Evolutionary conservation across 257 asterid genomes (phyloP), one percentile per base, ranked within the genome.

Genomic region (Fraxinus quadrangulata): DNA sequence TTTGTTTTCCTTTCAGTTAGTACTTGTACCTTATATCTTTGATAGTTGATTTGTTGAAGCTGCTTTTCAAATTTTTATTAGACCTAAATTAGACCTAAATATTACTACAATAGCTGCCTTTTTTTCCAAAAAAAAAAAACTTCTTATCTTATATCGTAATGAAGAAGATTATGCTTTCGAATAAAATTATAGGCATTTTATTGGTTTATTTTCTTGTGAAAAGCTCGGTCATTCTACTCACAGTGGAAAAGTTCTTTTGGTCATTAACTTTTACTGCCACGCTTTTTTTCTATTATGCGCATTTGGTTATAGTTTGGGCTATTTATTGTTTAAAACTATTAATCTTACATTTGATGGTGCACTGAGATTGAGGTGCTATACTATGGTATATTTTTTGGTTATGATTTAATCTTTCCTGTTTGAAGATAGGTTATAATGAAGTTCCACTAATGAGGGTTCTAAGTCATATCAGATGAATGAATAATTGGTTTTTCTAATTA

Each of bases 361-460:
- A 54, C 61, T 70, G 34, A 12, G 61, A 75, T 37, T 51, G 59
- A 4, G 71, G 9, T 56, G 71, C 59, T 54, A 16, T 12, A 51
- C 16, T 34, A 14, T 77, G 26, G 40, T 70, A 70, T 59, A 3
- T 42, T 66, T 40, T 28, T 12, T 76, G 75, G 24, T 69, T 34
- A 39, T 28, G 56, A 26, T 70, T 17, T 37, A 61, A 39, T 51
- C 36, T 67, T 77, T 34, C 67, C 49, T 10, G 54, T 16, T 68
- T 54, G 61, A 77, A 8, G 61, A 77, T 70, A 54, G 24, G 71
- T 70, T 28, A 40, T 51, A 21, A 70, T 13, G 76, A 39, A 26
- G 23, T 37, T 37, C 72, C 66, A 42, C 7, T 40, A 39, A 23
- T 7, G 17, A 67, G 4, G 73, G 72, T 75, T 63, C 36, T 59